phyloP scores from a whole-genome alignment of 2,329 filamentous ascomycete genomes.

The Bipolaris bicolor region DNA sequence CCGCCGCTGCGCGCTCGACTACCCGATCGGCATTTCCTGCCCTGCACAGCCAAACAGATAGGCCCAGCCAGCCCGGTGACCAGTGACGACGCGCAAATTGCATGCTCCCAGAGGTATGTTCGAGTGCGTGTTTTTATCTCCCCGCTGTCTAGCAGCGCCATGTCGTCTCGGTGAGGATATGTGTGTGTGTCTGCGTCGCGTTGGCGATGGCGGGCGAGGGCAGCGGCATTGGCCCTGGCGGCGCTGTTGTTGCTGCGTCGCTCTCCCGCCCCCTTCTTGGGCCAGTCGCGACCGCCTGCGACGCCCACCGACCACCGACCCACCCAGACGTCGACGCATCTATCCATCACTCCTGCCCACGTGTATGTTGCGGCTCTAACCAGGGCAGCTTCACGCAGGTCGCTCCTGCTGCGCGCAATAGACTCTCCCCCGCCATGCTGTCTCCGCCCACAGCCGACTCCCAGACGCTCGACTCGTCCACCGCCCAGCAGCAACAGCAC shows the following conservation, averaged over 20 bases:
- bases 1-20: slow-evolving; percentile 32
- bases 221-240: slow-evolving; percentile 12
- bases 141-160: not conserved
- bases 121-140: slow-evolving; percentile 26
- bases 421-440: slow-evolving; percentile 41
- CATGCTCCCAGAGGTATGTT: slow-evolving; percentile 48
- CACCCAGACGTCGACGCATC: slow-evolving; percentile 16
- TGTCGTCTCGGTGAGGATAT: no score
- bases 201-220: slow-evolving; percentile 17
- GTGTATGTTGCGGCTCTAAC: slow-evolving; percentile 40
- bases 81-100: slow-evolving; percentile 50
- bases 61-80: slow-evolving; percentile 46
- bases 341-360: slow-evolving; percentile 21
- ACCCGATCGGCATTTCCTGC: slow-evolving; percentile 47
- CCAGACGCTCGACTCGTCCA: slow-evolving; percentile 30
- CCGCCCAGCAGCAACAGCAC: slow-evolving; percentile 31
- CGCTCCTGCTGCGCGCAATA: slow-evolving; percentile 37
- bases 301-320: slow-evolving; percentile 34
- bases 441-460: slow-evolving; percentile 40
- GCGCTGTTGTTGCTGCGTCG: slow-evolving; percentile 23
- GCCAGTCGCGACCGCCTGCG: slow-evolving; percentile 33
- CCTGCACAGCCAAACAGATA: slow-evolving; percentile 43
- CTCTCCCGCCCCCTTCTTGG: slow-evolving; percentile 32
- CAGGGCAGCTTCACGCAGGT: slow-evolving; percentile 38
- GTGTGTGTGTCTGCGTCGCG: not conserved